phyloP scores from a whole-genome alignment of 805 yeast genomes.

The Candida loeiensis region DNA sequence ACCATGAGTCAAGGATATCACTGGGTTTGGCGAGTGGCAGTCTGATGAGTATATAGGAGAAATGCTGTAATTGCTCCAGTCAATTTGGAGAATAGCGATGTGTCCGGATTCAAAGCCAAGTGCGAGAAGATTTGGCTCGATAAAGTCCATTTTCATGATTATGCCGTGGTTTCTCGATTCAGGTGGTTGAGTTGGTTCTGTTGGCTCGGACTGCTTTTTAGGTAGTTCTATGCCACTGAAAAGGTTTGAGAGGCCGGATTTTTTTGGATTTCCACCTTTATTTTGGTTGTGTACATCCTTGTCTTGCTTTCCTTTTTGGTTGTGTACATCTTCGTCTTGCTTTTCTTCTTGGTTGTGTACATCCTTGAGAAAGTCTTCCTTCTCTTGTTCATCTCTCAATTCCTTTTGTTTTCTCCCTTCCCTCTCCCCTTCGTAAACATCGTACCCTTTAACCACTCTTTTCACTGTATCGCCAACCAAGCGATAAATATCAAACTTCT shows the following conservation, averaged over 20 bases:
- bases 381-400: not conserved
- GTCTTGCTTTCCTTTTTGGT: no score
- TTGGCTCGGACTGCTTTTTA: no score
- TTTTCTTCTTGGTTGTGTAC: no score
- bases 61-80: conserved; percentile 16
- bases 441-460: conserved; percentile 13
- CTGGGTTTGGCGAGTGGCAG: conserved; percentile 53
- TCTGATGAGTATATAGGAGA: conserved; percentile 21
- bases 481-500: conserved; percentile 59
- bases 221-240: no score
- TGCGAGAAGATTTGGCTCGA: conserved; percentile 26
- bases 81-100: conserved; percentile 26
- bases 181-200: not conserved
- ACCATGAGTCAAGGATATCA: conserved; percentile 35
- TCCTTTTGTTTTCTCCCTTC: not conserved
- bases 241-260: no score
- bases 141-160: conserved; percentile 54
- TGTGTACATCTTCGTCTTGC: no score
- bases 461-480: conserved; percentile 19
- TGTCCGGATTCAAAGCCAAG: conserved; percentile 80
- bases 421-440: conserved; percentile 19
- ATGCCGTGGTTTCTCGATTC: conserved; percentile 46
- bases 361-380: no score
- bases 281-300: no score
- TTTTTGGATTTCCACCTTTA: no score